Evolutionary conservation across 768 basidiomycete genomes (phyloP), one percentile per base, ranked within the genome.

Genomic region (Boletus coccyginus): DNA sequence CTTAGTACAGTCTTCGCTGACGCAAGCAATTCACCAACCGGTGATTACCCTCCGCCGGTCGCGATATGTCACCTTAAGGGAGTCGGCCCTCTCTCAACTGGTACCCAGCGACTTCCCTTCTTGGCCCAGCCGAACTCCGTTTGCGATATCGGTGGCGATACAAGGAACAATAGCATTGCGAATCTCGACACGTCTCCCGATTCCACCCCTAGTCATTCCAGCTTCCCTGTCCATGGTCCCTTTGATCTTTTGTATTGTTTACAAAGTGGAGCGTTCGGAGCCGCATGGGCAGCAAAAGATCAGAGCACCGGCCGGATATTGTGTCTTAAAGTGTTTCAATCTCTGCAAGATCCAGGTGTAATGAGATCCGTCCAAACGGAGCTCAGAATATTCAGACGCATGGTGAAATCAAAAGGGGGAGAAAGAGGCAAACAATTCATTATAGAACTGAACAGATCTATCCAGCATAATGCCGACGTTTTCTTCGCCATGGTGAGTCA

Each of bases 401-500:
- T 79, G 46, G 70, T 67, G 27, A 62, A 53, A 58, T 64, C 50
- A 44, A 60, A 35, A 39, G 56, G 7, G 17, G 52, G 48, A 39
- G 46, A 54, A 35, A 62, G 55, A 14, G 75, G 73, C 31, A 62
- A 57, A 7, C 64, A 59, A 1, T 79, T 75, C 53, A 62, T 79
- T 27, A 79, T 79, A 61, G 62, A 72, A 41, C 45, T 77, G 46
- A 73, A 73, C 46, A 74, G 71, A 17, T 68, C 70, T 0, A 65
- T 79, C 38, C 72, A 73, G 47, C 70, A 74, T 19, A 53, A 47
- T 3, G 29, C 49, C 21, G 46, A 49, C 0, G 46, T 77, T 35
- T 73, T 67, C 56, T 76, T 79, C 16, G 72, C 67, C 5, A 78
- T 79, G 77, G 77, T 75, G 54, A 56, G 73, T 61, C n/a, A 10